Evolutionary conservation across 257 asterid genomes (phyloP).

Genomic region (Henckelia pumila): DNA sequence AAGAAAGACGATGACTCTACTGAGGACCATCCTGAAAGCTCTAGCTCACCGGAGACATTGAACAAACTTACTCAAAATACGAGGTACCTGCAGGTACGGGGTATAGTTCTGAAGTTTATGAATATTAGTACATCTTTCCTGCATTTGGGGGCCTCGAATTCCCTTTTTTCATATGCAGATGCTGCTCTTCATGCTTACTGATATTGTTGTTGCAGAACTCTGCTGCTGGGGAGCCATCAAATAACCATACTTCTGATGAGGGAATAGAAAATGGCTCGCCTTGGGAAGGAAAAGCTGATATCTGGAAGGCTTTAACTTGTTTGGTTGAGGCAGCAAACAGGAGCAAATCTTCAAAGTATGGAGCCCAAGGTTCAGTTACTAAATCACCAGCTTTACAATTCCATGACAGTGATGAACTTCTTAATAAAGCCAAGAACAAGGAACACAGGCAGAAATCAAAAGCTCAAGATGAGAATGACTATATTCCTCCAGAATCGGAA

Average conservation of each 20-base stretch:
- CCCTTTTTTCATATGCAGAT: constrained; percentile 9
- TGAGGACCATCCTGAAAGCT: constrained; percentile 68
- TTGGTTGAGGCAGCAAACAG: constrained; percentile 97
- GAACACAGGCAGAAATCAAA: constrained; percentile 63
- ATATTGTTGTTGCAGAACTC: constrained; percentile 49
- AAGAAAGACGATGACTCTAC: constrained; percentile 65
- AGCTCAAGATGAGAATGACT: constrained; percentile 62
- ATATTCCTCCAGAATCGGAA: constrained; percentile 51
- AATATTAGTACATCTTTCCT: not conserved
- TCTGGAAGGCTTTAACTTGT: constrained; percentile 90
- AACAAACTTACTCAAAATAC: constrained; percentile 54
- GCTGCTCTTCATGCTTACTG: constrained; percentile 22
- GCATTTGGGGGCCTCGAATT: not conserved
- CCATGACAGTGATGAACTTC: constrained; percentile 52
- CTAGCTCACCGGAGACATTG: constrained; percentile 73
- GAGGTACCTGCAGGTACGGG: constrained; percentile 78
- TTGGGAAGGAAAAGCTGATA: constrained; percentile 82
- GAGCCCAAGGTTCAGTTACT: constrained; percentile 52
- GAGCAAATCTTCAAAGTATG: constrained; percentile 69
- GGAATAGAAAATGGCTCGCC: constrained; percentile 47
- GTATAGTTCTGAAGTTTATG: constrained; percentile 21
- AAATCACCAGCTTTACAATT: constrained; percentile 54
- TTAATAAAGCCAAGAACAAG: constrained; percentile 54
- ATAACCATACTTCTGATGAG: constrained; percentile 40
- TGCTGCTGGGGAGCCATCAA: constrained; percentile 58